Evolutionary conservation across 1,284 basidiomycete species (phyloP).

Genomic region (Cutaneotrichosporon daszewskae): DNA sequence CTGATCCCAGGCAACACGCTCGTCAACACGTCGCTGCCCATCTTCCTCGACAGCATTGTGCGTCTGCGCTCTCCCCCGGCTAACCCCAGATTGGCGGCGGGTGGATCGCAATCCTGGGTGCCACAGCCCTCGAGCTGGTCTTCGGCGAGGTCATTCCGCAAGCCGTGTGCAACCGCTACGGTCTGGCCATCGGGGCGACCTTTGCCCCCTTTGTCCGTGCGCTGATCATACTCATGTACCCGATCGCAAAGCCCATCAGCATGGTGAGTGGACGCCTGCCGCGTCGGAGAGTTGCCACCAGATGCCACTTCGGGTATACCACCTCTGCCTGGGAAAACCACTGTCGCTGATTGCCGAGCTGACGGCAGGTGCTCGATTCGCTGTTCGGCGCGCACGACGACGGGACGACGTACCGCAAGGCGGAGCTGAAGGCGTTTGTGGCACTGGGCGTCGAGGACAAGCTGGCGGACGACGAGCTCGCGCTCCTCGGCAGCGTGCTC

Average conservation of each 20-base stretch:
- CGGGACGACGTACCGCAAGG: constrained; percentile 75
- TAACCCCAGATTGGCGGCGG: constrained; percentile 42
- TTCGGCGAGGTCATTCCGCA: constrained; percentile 39
- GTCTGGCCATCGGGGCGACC: constrained; percentile 51
- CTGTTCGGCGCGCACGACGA: constrained; percentile 50
- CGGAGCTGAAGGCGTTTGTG: constrained; percentile 84
- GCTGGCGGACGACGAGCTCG: constrained; percentile 76
- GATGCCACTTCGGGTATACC: too few relatives aligned
- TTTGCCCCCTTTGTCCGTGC: constrained; percentile 50
- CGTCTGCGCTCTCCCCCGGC: constrained; percentile 3
- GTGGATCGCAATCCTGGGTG: constrained; percentile 34
- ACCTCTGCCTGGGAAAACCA: too few relatives aligned
- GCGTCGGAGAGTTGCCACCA: too few relatives aligned
- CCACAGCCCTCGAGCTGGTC: constrained; percentile 24
- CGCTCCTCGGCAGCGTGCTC: constrained; percentile 74
- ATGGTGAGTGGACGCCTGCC: constrained; percentile 23
- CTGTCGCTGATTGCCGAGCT: too few relatives aligned
- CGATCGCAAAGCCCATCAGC: constrained; percentile 48
- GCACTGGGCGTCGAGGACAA: constrained; percentile 61
- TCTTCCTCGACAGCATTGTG: constrained; percentile 48
- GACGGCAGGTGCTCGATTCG: constrained; percentile 46
- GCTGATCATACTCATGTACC: constrained; percentile 48
- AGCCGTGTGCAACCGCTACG: constrained; percentile 51
- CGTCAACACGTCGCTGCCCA: constrained; percentile 51
- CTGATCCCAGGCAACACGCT: constrained; percentile 48